Evolutionary conservation across 1,284 basidiomycete species (phyloP).

Genomic region (Rhodofomes roseus): DNA sequence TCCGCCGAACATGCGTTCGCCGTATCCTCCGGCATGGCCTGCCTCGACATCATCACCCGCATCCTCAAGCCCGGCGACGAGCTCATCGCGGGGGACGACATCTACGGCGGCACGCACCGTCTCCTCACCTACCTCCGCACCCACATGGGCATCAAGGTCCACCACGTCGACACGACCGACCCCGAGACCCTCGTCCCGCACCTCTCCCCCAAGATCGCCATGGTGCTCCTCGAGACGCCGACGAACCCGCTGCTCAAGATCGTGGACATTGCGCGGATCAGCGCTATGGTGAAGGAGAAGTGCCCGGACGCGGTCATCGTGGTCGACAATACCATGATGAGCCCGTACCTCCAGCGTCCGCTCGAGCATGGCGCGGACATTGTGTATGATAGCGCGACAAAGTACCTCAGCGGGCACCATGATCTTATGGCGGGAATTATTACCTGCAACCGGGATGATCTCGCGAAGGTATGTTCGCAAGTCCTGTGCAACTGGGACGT

Average conservation of each 20-base stretch:
- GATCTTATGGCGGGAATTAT: constrained; percentile 98
- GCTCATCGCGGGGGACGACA: constrained; percentile 94
- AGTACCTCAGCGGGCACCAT: constrained; percentile 97
- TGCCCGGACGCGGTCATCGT: constrained; percentile 84
- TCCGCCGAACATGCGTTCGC: constrained; percentile 86
- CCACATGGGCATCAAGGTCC: constrained; percentile 86
- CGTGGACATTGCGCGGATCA: constrained; percentile 83
- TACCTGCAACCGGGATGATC: constrained; percentile 87
- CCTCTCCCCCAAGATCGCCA: constrained; percentile 75
- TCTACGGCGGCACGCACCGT: constrained; percentile 98
- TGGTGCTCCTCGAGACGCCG: constrained; percentile 96
- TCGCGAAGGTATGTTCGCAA: constrained; percentile 64
- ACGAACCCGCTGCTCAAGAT: constrained; percentile 98
- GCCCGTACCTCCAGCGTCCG: constrained; percentile 94
- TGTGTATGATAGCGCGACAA: constrained; percentile 97
- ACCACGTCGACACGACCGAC: constrained; percentile 93
- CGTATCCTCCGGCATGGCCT: constrained; percentile 97
- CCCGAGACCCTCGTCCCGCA: constrained; percentile 60
- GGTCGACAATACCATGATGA: constrained; percentile 99
- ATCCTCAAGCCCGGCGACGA: constrained; percentile 93
- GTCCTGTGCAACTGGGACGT: no score
- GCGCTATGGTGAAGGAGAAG: constrained; percentile 75
- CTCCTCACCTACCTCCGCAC: constrained; percentile 88
- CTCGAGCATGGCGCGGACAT: constrained; percentile 96
- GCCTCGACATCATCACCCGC: constrained; percentile 92